Evolutionary conservation across 768 basidiomycete genomes (phyloP), one percentile per base, ranked within the genome.

Genomic region (Rhizopogon sp.): DNA sequence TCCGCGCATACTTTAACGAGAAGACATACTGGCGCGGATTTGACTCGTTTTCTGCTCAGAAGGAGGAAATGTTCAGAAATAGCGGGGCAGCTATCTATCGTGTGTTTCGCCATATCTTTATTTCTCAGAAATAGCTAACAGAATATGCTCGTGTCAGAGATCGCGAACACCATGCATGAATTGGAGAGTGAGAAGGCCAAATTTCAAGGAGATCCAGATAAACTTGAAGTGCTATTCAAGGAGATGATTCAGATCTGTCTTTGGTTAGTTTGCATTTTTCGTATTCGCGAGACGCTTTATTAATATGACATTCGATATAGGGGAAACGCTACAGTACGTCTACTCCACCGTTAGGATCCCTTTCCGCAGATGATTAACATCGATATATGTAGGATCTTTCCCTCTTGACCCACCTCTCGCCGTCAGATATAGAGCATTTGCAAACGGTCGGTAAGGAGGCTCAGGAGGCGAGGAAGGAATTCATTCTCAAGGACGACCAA

Each of bases 231-330:
- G 0, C 66, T 93, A 13, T 93, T 92, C 70, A 79, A 78, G 53
- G 88, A 93, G 68, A 93, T 94, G 88, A 76, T 90, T 7, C 90
- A 93, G 64, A 92, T 94, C 82, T 90, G 89, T 69, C 78, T 93
- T 25, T 93, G 92, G 91, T 85, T 53, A 52, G 72, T 59, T 31
- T 50, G 28, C 46, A 55, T 39, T 39, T 25, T 44, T 43, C 25
- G 28, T 17, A 9, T 43, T 13, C 41, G 22, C 10, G 6, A 39
- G 35, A 41, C 25, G 52, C 14, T 22, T 22, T 41, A 50, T 22
- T 41, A 50, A 20, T 33, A 35, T 25, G 25, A 25, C 25, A 4
- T 46, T n/a, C 6, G 17, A 45, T 58, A 0, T 35, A 95, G 93
- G 93, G 95, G 95, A 43, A 98, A 98, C 66, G 93, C 94, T 13